Evolutionary conservation across 2,329 filamentous ascomycete genomes (phyloP), one percentile per base, ranked within the genome.

Genomic region (Tetracladium maxilliforme): DNA sequence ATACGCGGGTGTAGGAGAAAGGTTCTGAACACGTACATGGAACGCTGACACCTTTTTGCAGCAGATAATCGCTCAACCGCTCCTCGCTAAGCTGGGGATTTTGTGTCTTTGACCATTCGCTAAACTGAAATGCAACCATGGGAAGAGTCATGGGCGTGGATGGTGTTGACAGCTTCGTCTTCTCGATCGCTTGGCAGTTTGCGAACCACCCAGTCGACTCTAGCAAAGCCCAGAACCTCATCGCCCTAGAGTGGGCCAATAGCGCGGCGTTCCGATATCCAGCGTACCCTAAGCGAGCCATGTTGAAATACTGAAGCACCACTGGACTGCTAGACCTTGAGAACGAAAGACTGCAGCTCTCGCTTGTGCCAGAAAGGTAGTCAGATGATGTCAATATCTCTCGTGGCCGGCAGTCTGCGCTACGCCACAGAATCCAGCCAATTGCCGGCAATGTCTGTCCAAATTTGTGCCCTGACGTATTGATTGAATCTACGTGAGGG

Each of bases 291-390:
- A 81, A 60, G 33, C 78, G 73, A 31, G 81, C 70, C 9, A 81
- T 53, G 37, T 81, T 79, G 49, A 70, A 81, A 47, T 81, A 81
- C 41, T 81, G 76, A 0, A 62, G 72, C 31, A 80, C 70, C 29
- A 81, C 57, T 32, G 80, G 75, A 0, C 70, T 67, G 4, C 73
- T 75, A 0, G 74, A 73, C 1, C 75, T 64, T 2, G 71, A 78
- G 51, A 81, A 81, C 49, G 80, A 81, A 12, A 81, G 57, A 0
- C 73, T 79, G 47, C 70, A 81, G 3, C 67, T 71, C 40, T 76
- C 63, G 38, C 80, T 72, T 0, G 70, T 75, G n/a, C 73, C 71
- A 19, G 75, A 75, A 0, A 81, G 61, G 39, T 81, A 81, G 28
- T 61, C 38, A 43, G 70, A 69, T 11, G 81, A 56, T 43, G 80